Evolutionary conservation across 2,329 filamentous ascomycete species (phyloP).

Genomic region (Colletotrichum sp.): DNA sequence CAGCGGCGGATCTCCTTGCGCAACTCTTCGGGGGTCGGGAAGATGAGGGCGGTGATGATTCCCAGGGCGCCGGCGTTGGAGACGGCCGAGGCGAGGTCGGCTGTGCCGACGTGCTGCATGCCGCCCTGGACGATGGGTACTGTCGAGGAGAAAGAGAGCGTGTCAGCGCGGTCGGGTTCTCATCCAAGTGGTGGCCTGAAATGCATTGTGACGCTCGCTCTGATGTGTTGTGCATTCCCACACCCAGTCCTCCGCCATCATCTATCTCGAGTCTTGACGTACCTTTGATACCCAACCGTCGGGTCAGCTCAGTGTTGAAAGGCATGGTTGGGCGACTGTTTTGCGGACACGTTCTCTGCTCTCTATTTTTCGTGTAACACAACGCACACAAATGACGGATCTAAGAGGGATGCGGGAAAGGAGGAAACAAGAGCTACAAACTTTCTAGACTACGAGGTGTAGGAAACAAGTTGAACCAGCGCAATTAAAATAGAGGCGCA

Average conservation of each 20-base stretch:
- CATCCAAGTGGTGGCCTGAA: neutral
- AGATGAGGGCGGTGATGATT: constrained; percentile 87
- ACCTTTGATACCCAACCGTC: constrained; percentile 61
- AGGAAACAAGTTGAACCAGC: neutral
- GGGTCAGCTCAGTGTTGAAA: constrained; percentile 62
- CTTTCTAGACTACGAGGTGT: neutral
- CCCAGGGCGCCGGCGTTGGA: constrained; percentile 84
- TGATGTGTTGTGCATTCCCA: neutral
- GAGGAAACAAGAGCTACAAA: neutral
- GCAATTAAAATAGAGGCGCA: neutral
- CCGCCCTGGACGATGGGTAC: constrained; percentile 86
- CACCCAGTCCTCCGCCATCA: neutral
- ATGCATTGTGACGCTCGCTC: neutral
- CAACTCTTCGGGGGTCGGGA: constrained; percentile 88
- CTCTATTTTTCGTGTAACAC: neutral
- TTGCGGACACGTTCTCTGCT: neutral
- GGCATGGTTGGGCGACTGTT: constrained; percentile 48
- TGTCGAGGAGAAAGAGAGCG: constrained; percentile 32
- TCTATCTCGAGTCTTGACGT: constrained; percentile 18
- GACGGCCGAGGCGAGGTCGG: constrained; percentile 77
- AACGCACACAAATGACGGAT: neutral
- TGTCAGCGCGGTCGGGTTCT: constrained; percentile 7
- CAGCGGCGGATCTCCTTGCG: constrained; percentile 92
- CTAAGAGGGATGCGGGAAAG: neutral
- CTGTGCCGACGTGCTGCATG: constrained; percentile 87